Percentiles rank a stretch among this genome's conserved stretches.
phyloP scores from a whole-genome alignment of 169 alveolate genomes.

The Plasmodium ovale region DNA sequence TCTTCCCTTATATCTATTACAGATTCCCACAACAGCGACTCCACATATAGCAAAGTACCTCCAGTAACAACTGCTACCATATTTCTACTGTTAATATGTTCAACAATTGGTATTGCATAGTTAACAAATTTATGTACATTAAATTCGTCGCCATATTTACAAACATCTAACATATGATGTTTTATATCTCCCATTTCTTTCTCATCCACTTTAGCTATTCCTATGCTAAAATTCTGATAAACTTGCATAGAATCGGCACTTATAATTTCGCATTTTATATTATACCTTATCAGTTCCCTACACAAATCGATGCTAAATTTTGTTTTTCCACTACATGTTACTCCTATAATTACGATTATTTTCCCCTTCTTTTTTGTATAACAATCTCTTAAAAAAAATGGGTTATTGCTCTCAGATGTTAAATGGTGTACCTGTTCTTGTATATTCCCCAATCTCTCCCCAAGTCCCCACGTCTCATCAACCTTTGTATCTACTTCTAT shows the following conservation, averaged over 20 bases:
- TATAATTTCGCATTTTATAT: conserved; percentile 80
- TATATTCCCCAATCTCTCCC: no score
- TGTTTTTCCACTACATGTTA: conserved; percentile 86
- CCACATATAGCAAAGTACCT: conserved; percentile 83
- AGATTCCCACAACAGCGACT: conserved; percentile 85
- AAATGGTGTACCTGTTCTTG: background rate
- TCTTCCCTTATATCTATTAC: conserved; percentile 48
- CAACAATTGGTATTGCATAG: conserved; percentile 69
- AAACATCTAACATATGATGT: conserved; percentile 81
- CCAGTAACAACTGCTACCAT: conserved; percentile 82
- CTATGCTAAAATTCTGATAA: conserved; percentile 81
- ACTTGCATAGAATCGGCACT: conserved; percentile 88
- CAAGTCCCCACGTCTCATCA: no score
- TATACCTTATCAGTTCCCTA: conserved; percentile 59
- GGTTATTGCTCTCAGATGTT: background rate
- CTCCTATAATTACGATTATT: conserved; percentile 81
- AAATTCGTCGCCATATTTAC: conserved; percentile 77
- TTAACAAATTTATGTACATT: conserved; percentile 78
- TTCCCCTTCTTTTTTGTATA: conserved; percentile 37
- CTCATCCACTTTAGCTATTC: conserved; percentile 82
- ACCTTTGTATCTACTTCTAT: background rate
- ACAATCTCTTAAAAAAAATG: background rate
- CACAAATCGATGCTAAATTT: conserved; percentile 81
- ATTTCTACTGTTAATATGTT: conserved; percentile 27
- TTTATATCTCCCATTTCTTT: conserved; percentile 77